Conservation (phyloP, 805 yeast genomes). For the Yarrowia keelungensis region DNA sequence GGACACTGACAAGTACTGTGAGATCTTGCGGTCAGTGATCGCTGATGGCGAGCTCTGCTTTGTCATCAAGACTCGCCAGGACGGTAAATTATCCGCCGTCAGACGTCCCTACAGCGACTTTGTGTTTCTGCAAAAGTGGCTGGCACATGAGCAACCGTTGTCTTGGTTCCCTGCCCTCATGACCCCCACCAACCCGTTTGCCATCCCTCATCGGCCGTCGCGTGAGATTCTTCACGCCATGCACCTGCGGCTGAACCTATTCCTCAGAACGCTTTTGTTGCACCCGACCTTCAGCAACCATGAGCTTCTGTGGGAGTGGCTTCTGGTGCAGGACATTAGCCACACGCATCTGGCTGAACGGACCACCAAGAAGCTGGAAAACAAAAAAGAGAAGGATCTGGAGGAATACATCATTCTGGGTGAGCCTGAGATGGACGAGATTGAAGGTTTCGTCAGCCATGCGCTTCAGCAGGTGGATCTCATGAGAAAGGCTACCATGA, state of each 20-base stretch:
- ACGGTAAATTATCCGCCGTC: constrained; percentile 42
- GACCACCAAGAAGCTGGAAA: constrained; percentile 45
- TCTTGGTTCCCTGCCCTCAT: constrained; percentile 52
- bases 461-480: constrained; percentile 43
- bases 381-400: constrained; percentile 42
- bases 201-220: constrained; percentile 47
- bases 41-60: constrained; percentile 43
- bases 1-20: constrained; percentile 6
- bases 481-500: constrained; percentile 38
- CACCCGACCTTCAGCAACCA: constrained; percentile 52
- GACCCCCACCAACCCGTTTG: constrained; percentile 46
- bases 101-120: constrained; percentile 49
- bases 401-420: constrained; percentile 43
- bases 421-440: constrained; percentile 41
- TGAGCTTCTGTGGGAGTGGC: constrained; percentile 56
- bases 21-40: constrained; percentile 40
- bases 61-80: constrained; percentile 42
- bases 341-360: constrained; percentile 45
- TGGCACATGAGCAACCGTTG: constrained; percentile 49
- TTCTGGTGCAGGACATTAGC: constrained; percentile 44
- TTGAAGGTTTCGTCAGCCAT: constrained; percentile 44
- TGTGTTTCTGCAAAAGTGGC: constrained; percentile 48
- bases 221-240: constrained; percentile 50
- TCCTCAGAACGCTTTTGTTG: constrained; percentile 55
- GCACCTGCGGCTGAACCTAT: constrained; percentile 57